Base-by-base conservation (phyloP, 176 grass and related monocot species). In the Poa annua region DNA sequence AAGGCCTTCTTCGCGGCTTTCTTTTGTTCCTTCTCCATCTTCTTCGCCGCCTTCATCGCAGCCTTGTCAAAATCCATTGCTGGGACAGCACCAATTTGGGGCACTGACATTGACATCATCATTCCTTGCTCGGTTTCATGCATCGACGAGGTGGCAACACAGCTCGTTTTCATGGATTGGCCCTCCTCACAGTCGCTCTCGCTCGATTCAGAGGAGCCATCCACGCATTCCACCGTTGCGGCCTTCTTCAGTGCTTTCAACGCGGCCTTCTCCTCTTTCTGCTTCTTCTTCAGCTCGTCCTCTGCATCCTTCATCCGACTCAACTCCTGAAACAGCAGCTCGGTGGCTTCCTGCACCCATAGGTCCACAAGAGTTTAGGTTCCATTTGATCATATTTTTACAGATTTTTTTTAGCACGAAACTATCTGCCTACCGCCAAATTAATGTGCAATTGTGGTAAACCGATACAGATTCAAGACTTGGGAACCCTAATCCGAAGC, bases 281-380 rank as follows among this genome's bases (percentile, higher is more conserved):
- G 36, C 25, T 35, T 80, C 56, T 64, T 91, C 73, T 77, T 91
- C 89, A 66, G 74, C 62, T 72, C 75, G 17, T 76, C 83, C 7
- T 90, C 89, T 44, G 80, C 78, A 12, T 86, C 57, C 72, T 78
- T 91, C 77, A 98, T 87, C 85, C 78, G 88, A 42, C 83, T 87
- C 57, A 91, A 67, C 36, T 93, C 85, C 16, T 90, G 49, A 8
- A 95, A 20, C 83, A 98, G 83, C 10, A 93, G 55, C 83, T 88
- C 86, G 0, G 91, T 85, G 24, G 90, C 89, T 76, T 95, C 89
- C 92, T 98, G 66, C 1, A 39, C 53, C 3, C 10, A 39, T 19
- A 75, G 17, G 9, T 14, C 8, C 60, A 53, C 29, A 82, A 0
- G 71, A 17, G 26, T 11, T 45, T 32, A 45, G 47, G 45, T 7